Conservation (phyloP, 164 flowering plant genomes). For the Dillenia turbinata region DNA sequence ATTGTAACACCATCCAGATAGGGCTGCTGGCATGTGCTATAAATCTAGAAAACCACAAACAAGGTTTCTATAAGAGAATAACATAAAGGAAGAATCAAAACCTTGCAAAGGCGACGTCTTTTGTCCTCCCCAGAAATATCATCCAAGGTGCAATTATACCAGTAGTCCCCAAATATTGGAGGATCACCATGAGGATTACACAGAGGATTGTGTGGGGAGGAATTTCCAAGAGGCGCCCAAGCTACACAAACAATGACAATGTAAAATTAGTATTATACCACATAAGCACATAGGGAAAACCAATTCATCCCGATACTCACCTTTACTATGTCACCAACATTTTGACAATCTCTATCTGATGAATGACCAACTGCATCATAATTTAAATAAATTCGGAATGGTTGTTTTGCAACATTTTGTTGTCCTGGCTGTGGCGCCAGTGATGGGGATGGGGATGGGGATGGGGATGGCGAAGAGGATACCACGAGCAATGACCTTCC, state of each 20-base stretch:
- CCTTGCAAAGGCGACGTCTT: slow-evolving; percentile 88
- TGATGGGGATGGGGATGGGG: too few species aligned
- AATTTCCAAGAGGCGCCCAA: slow-evolving; percentile 83
- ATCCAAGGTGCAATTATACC: slow-evolving; percentile 96
- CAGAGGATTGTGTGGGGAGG: slow-evolving; percentile 48
- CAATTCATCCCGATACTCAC: slow-evolving; percentile 30
- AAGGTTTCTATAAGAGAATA: neutral
- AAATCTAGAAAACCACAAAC: neutral
- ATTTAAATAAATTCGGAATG: slow-evolving; percentile 90
- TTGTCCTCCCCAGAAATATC: slow-evolving; percentile 93
- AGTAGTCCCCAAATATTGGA: slow-evolving; percentile 87
- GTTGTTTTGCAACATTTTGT: slow-evolving; percentile 47
- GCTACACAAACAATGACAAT: slow-evolving; percentile 29
- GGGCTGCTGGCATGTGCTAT: too few species aligned
- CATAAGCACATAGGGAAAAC: neutral
- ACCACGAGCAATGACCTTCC: slow-evolving; percentile 72
- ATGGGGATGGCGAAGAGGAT: slow-evolving; percentile 9
- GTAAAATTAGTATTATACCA: neutral
- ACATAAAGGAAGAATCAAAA: slow-evolving; percentile 10
- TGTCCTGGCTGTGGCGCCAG: slow-evolving; percentile 2
- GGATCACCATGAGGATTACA: slow-evolving; percentile 95
- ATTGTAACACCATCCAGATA: too few species aligned
- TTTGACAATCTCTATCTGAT: slow-evolving; percentile 85
- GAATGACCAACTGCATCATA: slow-evolving; percentile 99
- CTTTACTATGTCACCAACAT: slow-evolving; percentile 87